phyloP scores from a whole-genome alignment of 2,329 filamentous ascomycete species.

The Penicillium sp. region DNA sequence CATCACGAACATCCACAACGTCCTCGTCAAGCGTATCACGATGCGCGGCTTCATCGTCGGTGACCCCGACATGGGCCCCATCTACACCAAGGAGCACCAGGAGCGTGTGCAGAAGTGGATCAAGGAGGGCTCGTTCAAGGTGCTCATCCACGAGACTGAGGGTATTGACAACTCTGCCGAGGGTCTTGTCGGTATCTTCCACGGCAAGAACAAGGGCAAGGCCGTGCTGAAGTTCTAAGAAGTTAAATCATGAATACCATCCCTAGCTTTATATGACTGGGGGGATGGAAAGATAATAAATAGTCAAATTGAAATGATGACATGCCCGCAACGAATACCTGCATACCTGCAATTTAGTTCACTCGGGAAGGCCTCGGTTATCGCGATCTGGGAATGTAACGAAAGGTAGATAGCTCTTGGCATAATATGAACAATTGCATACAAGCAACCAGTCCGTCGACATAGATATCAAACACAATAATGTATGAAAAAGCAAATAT shows the following conservation, averaged over 20 bases:
- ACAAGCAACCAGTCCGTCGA: background rate
- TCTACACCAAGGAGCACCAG: constrained; percentile 73
- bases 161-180: constrained; percentile 79
- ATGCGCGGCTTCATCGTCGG: constrained; percentile 78
- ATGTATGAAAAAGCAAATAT: background rate
- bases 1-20: constrained; percentile 67
- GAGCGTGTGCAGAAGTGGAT: constrained; percentile 78
- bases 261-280: background rate
- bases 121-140: constrained; percentile 74
- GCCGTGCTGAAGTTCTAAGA: constrained; percentile 72
- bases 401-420: constrained; percentile 1
- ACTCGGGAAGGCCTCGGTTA: constrained; percentile 26
- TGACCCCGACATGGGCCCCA: constrained; percentile 69
- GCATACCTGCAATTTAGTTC: constrained; percentile 8
- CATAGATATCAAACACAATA: background rate
- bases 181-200: constrained; percentile 75
- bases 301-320: constrained; percentile 23
- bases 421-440: background rate
- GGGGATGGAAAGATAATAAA: background rate
- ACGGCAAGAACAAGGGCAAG: constrained; percentile 86
- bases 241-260: background rate
- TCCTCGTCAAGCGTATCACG: constrained; percentile 70
- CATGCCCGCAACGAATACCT: constrained; percentile 16
- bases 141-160: constrained; percentile 69
- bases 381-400: background rate